Conservation (phyloP, 2,329 filamentous ascomycete species). For the Didymella pomorum region DNA sequence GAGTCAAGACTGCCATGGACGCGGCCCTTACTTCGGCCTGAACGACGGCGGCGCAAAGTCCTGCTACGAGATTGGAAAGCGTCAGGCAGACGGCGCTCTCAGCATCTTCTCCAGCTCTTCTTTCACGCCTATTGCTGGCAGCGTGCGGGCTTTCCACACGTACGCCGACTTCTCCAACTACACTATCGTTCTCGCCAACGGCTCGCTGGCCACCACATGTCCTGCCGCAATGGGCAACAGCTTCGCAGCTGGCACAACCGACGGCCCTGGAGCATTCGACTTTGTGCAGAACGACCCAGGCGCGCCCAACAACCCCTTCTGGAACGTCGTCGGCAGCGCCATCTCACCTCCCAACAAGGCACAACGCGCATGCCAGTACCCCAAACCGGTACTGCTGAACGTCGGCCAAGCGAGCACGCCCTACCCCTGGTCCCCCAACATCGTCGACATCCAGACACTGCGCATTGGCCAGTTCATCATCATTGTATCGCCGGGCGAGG, state of each 20-base stretch:
- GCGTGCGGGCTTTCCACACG: conserved; percentile 81
- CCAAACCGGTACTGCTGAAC: conserved; percentile 87
- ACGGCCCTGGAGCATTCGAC: conserved; percentile 90
- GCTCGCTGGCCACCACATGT: conserved; percentile 75
- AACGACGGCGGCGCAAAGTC: conserved; percentile 72
- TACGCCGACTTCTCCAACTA: conserved; percentile 84
- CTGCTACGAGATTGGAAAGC: conserved; percentile 77
- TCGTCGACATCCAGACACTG: conserved; percentile 86
- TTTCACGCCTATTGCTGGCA: conserved; percentile 64
- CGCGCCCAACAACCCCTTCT: conserved; percentile 79
- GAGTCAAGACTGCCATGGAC: conserved; percentile 75
- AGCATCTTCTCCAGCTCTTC: conserved; percentile 63
- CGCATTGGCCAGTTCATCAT: conserved; percentile 86
- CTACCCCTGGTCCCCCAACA: conserved; percentile 89
- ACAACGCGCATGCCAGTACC: conserved; percentile 77
- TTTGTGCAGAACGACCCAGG: conserved; percentile 88
- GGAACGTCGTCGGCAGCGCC: conserved; percentile 76
- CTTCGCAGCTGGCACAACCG: conserved; percentile 91
- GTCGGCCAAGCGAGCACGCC: conserved; percentile 81
- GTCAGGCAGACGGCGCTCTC: conserved; percentile 72
- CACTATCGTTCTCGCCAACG: conserved; percentile 76
- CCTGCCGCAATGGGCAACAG: conserved; percentile 89
- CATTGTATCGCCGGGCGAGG: conserved; percentile 85
- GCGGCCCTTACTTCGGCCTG: conserved; percentile 72
- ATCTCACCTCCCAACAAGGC: conserved; percentile 73